Conservation (phyloP, 768 basidiomycete genomes). For the Strobilomyces echinocephalus region DNA sequence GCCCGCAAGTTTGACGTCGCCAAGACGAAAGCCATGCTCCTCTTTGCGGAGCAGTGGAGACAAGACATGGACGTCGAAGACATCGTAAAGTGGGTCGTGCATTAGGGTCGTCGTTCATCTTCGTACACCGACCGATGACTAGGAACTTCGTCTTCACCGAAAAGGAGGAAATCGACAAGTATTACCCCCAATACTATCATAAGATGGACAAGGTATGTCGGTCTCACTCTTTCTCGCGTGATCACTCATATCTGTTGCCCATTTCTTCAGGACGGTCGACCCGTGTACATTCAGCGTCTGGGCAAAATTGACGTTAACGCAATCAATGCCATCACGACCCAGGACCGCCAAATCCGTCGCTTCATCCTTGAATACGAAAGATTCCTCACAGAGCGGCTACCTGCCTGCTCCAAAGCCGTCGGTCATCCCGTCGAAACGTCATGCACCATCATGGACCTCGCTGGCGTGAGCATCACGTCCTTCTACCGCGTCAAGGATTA, state of each 20-base stretch:
- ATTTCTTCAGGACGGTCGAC: slow-evolving; percentile 74
- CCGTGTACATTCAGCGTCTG: slow-evolving; percentile 91
- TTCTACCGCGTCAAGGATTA: slow-evolving; percentile 95
- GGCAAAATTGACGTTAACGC: slow-evolving; percentile 84
- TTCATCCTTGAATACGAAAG: slow-evolving; percentile 94
- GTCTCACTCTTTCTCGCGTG: no score
- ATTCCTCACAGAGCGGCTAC: slow-evolving; percentile 73
- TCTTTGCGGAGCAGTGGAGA: slow-evolving; percentile 83
- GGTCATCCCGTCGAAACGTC: slow-evolving; percentile 94
- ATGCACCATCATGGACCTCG: slow-evolving; percentile 95
- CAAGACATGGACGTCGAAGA: slow-evolving; percentile 80
- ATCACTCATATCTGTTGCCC: neutral
- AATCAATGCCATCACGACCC: slow-evolving; percentile 77
- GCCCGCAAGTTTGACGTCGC: slow-evolving; percentile 88
- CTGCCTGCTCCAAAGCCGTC: slow-evolving; percentile 62
- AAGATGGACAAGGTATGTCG: slow-evolving; percentile 79
- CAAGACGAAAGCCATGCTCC: slow-evolving; percentile 81
- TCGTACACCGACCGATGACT: neutral
- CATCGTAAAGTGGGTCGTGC: slow-evolving; percentile 51
- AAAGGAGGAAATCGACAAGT: slow-evolving; percentile 77
- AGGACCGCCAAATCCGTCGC: slow-evolving; percentile 81
- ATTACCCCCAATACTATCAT: slow-evolving; percentile 95
- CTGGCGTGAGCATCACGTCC: slow-evolving; percentile 60
- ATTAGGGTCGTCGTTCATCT: neutral
- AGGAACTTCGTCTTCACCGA: slow-evolving; percentile 88